A percentile compares a stretch with the other conserved stretches of the same genome.
phyloP scores from a whole-genome alignment of 2,329 filamentous ascomycete genomes.

The Lecanicillium sp. region DNA sequence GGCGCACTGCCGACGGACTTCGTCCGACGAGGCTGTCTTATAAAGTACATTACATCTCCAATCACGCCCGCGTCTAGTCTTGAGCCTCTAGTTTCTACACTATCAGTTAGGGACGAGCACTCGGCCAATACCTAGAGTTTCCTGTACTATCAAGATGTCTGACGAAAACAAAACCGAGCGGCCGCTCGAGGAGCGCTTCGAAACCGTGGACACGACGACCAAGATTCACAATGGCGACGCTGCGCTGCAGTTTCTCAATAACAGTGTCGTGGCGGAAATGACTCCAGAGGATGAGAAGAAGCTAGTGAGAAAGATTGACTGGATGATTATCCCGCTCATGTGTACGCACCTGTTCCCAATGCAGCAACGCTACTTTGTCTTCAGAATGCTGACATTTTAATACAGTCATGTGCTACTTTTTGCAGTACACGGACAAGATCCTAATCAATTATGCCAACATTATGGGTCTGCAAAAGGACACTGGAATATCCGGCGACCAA shows the following conservation, averaged over 20 bases:
- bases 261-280: neutral
- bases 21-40: too few relatives aligned
- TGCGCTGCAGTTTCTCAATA: neutral
- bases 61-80: too few relatives aligned
- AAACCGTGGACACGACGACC: too few relatives aligned
- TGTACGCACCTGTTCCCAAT: neutral
- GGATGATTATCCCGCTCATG: neutral
- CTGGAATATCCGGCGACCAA: constrained; percentile 38
- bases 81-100: too few relatives aligned
- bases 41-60: too few relatives aligned
- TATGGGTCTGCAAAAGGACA: constrained; percentile 39
- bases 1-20: too few relatives aligned
- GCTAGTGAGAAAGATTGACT: constrained; percentile 1
- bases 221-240: neutral
- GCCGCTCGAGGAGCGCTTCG: too few relatives aligned
- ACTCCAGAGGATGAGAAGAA: neutral
- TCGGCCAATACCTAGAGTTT: too few relatives aligned
- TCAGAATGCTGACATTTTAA: neutral
- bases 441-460: constrained; percentile 37
- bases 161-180: too few relatives aligned
- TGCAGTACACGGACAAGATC: neutral
- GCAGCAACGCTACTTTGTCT: neutral
- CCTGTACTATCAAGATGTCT: too few relatives aligned
- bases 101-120: too few relatives aligned
- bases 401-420: neutral